Evolutionary conservation across 2,329 filamentous ascomycete species (phyloP).

Genomic region (Cladosporium sp.): DNA sequence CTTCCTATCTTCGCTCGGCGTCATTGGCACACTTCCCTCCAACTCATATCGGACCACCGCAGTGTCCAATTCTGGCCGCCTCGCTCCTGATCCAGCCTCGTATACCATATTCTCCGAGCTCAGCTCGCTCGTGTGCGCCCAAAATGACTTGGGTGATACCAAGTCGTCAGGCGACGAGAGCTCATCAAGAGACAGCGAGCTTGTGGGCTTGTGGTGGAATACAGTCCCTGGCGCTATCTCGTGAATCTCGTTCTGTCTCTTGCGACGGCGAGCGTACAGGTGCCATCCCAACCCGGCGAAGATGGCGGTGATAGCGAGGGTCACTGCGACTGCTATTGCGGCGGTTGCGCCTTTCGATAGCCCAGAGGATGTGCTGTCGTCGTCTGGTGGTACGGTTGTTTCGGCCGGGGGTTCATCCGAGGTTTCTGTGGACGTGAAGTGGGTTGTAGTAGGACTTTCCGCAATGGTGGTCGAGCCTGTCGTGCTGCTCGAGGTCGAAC

Average conservation of each 20-base stretch:
- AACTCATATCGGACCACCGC: conserved; percentile 5
- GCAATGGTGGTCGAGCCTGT: not conserved
- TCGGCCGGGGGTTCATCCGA: not conserved
- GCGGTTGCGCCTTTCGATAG: conserved; percentile 10
- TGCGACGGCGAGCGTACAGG: conserved; percentile 4
- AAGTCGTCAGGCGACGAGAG: not conserved
- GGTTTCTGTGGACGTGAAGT: not conserved
- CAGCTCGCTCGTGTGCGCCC: conserved; percentile 6
- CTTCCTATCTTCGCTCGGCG: not conserved
- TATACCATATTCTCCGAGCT: conserved; percentile 12
- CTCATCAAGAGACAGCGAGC: conserved; percentile 1
- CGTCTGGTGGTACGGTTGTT: not conserved
- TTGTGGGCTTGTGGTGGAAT: not conserved
- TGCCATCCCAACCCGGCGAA: not conserved
- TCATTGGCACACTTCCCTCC: not conserved
- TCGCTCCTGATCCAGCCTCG: conserved; percentile 7
- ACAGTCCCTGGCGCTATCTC: conserved; percentile 1
- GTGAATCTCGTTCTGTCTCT: conserved; percentile 3
- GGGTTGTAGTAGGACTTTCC: not conserved
- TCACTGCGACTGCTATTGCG: conserved; percentile 6
- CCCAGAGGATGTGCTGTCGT: not conserved
- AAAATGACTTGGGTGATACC: not conserved
- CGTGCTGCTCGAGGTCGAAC: not conserved
- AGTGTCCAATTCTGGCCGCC: conserved; percentile 11
- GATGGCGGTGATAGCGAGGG: not conserved